A percentile compares a stretch with the other conserved stretches of the same genome.
Conservation (phyloP, 108 stramenopile genomes). For the Fragilariopsis cylindrus region DNA sequence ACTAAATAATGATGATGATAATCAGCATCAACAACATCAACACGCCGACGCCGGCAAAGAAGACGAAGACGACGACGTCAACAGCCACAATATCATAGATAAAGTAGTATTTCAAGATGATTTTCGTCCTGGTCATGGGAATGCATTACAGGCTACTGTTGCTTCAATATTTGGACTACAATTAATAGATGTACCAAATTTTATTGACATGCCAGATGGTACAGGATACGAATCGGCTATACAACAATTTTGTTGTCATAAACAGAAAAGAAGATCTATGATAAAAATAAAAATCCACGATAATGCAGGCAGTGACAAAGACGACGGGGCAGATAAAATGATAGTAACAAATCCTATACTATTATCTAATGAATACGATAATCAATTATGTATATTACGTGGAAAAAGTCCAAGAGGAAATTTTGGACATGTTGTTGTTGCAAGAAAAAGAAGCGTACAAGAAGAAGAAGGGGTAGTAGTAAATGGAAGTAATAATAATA, state of each 20-base stretch:
- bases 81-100: too few relatives aligned
- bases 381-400: constrained; percentile 33
- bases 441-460: constrained; percentile 2
- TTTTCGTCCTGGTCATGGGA: constrained; percentile 28
- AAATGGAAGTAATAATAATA: too few relatives aligned
- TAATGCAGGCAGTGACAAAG: neutral
- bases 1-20: too few relatives aligned
- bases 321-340: neutral
- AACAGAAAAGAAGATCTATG: constrained; percentile 18
- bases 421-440: constrained; percentile 46
- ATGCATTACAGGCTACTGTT: constrained; percentile 29
- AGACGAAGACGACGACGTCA: too few relatives aligned
- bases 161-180: constrained; percentile 17
- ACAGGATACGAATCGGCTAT: constrained; percentile 38
- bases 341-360: neutral
- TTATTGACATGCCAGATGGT: constrained; percentile 23
- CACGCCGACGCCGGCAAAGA: too few relatives aligned
- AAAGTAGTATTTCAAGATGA: constrained; percentile 16
- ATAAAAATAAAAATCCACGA: neutral
- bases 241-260: constrained; percentile 23
- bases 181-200: constrained; percentile 26
- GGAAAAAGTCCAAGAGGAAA: constrained; percentile 40
- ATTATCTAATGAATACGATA: constrained; percentile 10
- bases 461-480: neutral
- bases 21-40: too few relatives aligned